These are phyloP conservation scores for Pichia heedii DNA, from an alignment of 805 yeast species.

Conservation along the genomic window DNA sequence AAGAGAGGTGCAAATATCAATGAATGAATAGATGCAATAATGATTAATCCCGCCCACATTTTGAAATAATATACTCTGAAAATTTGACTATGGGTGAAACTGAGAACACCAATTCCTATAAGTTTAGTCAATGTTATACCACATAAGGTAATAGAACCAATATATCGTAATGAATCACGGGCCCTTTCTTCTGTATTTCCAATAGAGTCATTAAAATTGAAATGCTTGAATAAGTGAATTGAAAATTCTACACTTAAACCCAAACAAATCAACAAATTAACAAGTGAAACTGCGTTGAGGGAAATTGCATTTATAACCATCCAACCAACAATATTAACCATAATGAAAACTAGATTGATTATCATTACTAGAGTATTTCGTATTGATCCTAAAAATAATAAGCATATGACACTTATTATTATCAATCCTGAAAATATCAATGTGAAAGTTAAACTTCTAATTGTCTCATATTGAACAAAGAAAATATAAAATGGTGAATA, in stretches of 20 bases:
- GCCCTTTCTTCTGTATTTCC: slow-evolving; percentile 25
- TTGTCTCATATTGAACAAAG: slow-evolving; percentile 77
- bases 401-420: slow-evolving; percentile 42
- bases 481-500: slow-evolving; percentile 90
- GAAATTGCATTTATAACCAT: slow-evolving; percentile 70
- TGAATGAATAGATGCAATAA: slow-evolving; percentile 72
- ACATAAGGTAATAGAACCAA: slow-evolving; percentile 86
- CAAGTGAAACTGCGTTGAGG: slow-evolving; percentile 82
- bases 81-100: slow-evolving; percentile 79
- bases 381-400: slow-evolving; percentile 57
- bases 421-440: slow-evolving; percentile 44
- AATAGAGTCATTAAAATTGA: slow-evolving; percentile 29
- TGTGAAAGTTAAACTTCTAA: slow-evolving; percentile 48
- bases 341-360: slow-evolving; percentile 50
- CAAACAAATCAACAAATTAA: slow-evolving; percentile 82
- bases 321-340: slow-evolving; percentile 69
- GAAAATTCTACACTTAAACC: slow-evolving; percentile 94
- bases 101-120: slow-evolving; percentile 78
- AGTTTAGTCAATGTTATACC: slow-evolving; percentile 88
- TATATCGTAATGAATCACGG: slow-evolving; percentile 54
- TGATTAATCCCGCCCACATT: slow-evolving; percentile 82
- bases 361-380: slow-evolving; percentile 49
- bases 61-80: slow-evolving; percentile 88
- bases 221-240: slow-evolving; percentile 76
- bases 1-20: slow-evolving; percentile 71